phyloP scores from a whole-genome alignment of 495 filamentous ascomycete species.

The Aspergillus egyptiacus region DNA sequence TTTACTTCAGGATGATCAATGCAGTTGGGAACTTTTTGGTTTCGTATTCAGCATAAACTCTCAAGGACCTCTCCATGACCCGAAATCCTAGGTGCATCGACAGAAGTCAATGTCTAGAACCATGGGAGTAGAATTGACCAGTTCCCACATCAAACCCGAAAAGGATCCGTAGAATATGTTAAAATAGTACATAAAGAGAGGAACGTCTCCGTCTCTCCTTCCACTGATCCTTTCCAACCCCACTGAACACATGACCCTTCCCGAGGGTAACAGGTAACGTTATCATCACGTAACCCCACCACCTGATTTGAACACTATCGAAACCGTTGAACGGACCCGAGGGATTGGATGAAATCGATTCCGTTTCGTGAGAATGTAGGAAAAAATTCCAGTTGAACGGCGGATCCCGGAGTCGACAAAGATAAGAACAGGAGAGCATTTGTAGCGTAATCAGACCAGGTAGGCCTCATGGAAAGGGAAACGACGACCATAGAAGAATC shows the following conservation, averaged over 20 bases:
- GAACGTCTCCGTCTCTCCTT: conserved; percentile 7
- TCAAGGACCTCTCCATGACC: conserved; percentile 39
- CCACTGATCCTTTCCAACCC: conserved; percentile 31
- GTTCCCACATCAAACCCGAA: conserved; percentile 29
- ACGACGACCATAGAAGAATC: conserved; percentile 30
- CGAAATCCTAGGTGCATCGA: conserved; percentile 17
- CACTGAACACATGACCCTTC: conserved; percentile 35
- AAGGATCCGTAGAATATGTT: conserved; percentile 18
- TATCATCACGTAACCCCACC: conserved; percentile 8
- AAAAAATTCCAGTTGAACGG: conserved; percentile 27
- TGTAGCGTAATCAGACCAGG: conserved; percentile 22
- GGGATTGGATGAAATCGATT: conserved; percentile 20
- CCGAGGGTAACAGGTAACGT: conserved; percentile 23
- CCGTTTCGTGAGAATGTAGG: conserved; percentile 3
- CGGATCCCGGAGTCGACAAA: conserved; percentile 32
- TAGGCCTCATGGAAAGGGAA: conserved; percentile 23
- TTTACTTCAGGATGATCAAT: neutral
- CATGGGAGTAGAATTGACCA: conserved; percentile 34
- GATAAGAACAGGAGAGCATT: neutral
- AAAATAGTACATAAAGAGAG: conserved; percentile 13
- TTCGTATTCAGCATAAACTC: conserved; percentile 32
- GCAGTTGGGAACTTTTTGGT: conserved; percentile 18
- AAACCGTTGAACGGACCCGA: conserved; percentile 27
- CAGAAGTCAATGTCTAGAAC: conserved; percentile 6
- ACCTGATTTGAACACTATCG: conserved; percentile 19